Percentiles rank a stretch among this genome's conserved stretches.
phyloP scores from a whole-genome alignment of 345 rosid species.

The Melaleuca alternifolia region DNA sequence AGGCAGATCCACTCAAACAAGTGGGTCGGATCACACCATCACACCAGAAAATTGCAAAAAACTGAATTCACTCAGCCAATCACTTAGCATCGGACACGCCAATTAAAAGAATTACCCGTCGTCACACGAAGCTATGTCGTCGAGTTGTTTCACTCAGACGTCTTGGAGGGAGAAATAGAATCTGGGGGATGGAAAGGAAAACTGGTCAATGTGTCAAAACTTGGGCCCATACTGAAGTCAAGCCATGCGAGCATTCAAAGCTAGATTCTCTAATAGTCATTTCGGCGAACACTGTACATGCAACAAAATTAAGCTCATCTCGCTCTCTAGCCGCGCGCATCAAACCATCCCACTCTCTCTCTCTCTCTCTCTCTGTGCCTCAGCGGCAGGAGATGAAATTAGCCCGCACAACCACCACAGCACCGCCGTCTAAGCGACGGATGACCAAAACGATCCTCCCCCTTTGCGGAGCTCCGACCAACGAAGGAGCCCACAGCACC shows the following conservation, averaged over 20 bases:
- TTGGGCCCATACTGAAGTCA: too few species aligned
- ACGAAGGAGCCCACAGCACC: neutral
- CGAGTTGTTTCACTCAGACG: too few species aligned
- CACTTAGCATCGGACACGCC: too few species aligned
- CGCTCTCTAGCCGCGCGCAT: neutral
- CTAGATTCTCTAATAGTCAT: neutral
- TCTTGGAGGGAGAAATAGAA: too few species aligned
- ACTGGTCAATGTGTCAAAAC: too few species aligned
- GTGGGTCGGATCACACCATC: too few species aligned
- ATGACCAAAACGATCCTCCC: neutral
- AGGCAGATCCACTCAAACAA: neutral
- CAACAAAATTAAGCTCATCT: neutral
- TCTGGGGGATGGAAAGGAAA: too few species aligned
- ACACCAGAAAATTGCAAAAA: too few species aligned
- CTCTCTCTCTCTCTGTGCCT: neutral
- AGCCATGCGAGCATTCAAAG: neutral
- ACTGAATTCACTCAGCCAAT: too few species aligned
- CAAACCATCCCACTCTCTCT: too few species aligned
- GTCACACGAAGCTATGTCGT: too few species aligned
- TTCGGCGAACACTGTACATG: neutral
- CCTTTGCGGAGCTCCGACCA: neutral
- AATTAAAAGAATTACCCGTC: too few species aligned
- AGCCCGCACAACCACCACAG: neutral
- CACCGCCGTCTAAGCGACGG: neutral
- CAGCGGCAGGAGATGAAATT: neutral